Percentiles rank a stretch among this genome's conserved stretches.
phyloP scores from a whole-genome alignment of 192 early-diverging fungal genomes.

The Mortierella antarctica region DNA sequence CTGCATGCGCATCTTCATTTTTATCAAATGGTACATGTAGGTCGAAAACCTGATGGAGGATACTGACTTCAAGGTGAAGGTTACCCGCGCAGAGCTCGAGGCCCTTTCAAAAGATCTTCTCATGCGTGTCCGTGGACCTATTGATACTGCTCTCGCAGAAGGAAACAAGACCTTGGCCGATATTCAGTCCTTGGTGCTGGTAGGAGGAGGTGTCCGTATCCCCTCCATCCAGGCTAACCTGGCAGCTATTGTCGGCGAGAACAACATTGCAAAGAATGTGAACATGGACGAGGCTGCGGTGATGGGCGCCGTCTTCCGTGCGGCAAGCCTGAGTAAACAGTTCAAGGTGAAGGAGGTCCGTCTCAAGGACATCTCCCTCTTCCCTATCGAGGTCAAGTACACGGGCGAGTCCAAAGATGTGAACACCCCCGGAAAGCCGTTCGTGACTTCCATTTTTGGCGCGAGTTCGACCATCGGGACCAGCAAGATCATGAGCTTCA shows the following conservation, averaged over 20 bases:
- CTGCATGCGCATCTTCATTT: not conserved
- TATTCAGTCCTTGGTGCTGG: conserved; percentile 90
- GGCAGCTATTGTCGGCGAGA: conserved; percentile 75
- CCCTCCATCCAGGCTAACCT: conserved; percentile 86
- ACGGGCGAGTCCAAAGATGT: conserved; percentile 54
- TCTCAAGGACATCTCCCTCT: conserved; percentile 84
- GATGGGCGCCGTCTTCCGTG: conserved; percentile 86
- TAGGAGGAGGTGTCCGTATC: conserved; percentile 92
- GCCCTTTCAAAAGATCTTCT: conserved; percentile 70
- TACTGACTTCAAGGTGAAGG: conserved; percentile 80
- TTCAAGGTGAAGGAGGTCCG: conserved; percentile 88
- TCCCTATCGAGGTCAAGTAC: conserved; percentile 75
- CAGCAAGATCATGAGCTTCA: conserved; percentile 89
- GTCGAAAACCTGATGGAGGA: conserved; percentile 91
- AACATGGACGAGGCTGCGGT: conserved; percentile 98
- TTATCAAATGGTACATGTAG: conserved; percentile 27
- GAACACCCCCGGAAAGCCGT: conserved; percentile 38
- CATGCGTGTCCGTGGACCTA: conserved; percentile 75
- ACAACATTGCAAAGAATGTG: conserved; percentile 92
- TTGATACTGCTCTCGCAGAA: conserved; percentile 75
- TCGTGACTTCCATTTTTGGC: conserved; percentile 69
- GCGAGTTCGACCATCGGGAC: conserved; percentile 77
- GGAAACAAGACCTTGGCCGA: conserved; percentile 74
- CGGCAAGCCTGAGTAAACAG: conserved; percentile 84
- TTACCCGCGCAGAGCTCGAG: conserved; percentile 89